Percentiles rank a stretch among this genome's conserved stretches.
Conservation (phyloP, 2,329 filamentous ascomycete species). For the Emergomyces orientalis region DNA sequence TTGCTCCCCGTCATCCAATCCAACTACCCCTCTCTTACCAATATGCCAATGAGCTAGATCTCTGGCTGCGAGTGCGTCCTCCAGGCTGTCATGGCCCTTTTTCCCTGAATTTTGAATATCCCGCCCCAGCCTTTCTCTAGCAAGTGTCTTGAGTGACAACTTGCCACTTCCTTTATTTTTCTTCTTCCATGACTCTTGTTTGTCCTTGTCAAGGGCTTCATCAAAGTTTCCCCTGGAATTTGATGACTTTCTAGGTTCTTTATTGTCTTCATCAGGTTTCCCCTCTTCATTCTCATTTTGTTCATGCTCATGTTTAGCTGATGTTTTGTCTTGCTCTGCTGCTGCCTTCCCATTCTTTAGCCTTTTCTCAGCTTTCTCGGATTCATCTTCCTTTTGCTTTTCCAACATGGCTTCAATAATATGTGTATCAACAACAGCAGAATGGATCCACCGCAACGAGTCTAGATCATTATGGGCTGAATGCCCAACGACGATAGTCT, state of each 20-base stretch:
- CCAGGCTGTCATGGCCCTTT: constrained; percentile 35
- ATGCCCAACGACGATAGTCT: constrained; percentile 44
- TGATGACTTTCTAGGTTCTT: not conserved
- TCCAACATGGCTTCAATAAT: constrained; percentile 16
- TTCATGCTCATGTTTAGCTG: not conserved
- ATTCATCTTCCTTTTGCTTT: constrained; percentile 1
- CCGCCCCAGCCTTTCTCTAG: constrained; percentile 15
- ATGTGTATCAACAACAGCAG: constrained; percentile 38
- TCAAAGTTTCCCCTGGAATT: not conserved
- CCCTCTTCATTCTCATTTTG: not conserved
- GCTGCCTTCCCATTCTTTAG: not conserved
- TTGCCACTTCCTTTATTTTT: not conserved
- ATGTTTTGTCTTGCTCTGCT: not conserved
- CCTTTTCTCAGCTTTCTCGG: not conserved
- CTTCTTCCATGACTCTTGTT: not conserved
- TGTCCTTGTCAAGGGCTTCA: not conserved
- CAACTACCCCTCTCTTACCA: not conserved
- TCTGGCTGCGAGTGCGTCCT: constrained; percentile 38
- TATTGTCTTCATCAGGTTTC: not conserved
- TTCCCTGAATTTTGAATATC: constrained; percentile 17
- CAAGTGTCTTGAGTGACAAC: constrained; percentile 19
- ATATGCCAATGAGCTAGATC: constrained; percentile 37
- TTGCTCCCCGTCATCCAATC: not conserved
- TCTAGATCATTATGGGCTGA: constrained; percentile 36
- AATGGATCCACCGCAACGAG: constrained; percentile 43